Conservation (phyloP, 441 rosid genomes). For the Omphalea diandra region DNA sequence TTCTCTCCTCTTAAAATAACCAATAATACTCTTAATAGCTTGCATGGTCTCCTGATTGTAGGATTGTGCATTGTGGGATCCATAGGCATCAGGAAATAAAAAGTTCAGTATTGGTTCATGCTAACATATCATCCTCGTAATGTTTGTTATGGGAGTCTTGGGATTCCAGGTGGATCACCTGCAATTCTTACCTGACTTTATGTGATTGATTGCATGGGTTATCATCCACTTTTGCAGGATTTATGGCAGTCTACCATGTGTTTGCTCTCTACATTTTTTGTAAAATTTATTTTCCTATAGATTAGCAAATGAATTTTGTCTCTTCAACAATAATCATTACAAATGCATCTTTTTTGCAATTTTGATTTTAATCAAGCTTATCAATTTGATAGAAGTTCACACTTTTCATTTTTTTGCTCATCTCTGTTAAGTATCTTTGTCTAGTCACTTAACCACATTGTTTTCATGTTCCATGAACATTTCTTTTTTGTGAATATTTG, state of each 20-base stretch:
- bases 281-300: not conserved
- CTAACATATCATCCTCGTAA: too few species aligned
- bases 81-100: not conserved
- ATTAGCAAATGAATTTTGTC: not conserved
- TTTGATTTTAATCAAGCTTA: not conserved
- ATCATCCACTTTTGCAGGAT: not conserved
- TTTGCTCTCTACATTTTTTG: not conserved
- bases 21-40: not conserved
- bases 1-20: not conserved
- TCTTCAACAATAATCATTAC: not conserved
- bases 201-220: not conserved
- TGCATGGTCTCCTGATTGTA: not conserved
- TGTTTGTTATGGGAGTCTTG: not conserved
- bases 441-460: not conserved
- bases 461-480: not conserved
- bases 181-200: not conserved
- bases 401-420: not conserved
- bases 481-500: not conserved
- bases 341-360: not conserved
- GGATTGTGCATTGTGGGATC: not conserved
- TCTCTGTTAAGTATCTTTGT: not conserved
- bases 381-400: not conserved
- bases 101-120: not conserved
- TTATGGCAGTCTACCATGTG: not conserved
- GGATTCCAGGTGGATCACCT: not conserved